Conservation (phyloP, 169 alveolate species). For the Eimeria maxima region DNA sequence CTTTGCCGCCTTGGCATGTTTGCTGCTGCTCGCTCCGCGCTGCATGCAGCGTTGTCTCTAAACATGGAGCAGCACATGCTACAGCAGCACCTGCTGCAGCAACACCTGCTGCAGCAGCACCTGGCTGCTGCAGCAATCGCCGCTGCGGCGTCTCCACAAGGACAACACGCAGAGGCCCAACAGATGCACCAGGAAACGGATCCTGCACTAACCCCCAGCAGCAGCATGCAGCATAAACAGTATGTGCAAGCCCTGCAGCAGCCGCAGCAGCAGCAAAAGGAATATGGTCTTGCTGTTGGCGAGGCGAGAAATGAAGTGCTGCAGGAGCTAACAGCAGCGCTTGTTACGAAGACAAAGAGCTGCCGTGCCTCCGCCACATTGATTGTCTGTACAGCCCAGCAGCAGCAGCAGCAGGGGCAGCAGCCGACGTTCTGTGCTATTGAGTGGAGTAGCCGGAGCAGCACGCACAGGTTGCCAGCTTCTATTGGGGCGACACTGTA, state of each 20-base stretch:
- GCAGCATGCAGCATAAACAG: background rate
- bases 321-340: background rate
- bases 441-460: slow-evolving; percentile 26
- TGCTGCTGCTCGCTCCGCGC: slow-evolving; percentile 40
- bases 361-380: slow-evolving; percentile 3
- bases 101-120: slow-evolving; percentile 5
- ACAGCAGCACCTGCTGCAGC: slow-evolving; percentile 57
- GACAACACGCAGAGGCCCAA: background rate
- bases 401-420: slow-evolving; percentile 54
- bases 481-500: background rate
- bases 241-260: slow-evolving; percentile 3
- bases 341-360: background rate
- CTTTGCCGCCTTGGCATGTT: slow-evolving; percentile 44
- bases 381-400: background rate
- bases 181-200: slow-evolving; percentile 12
- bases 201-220: background rate
- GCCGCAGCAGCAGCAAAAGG: slow-evolving; percentile 21
- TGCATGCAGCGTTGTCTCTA: slow-evolving; percentile 31
- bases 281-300: background rate
- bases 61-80: slow-evolving; percentile 48
- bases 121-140: background rate
- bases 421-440: background rate
- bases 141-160: background rate
- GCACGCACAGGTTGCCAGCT: background rate
- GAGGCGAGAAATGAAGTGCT: background rate